A percentile compares a stretch with the other conserved stretches of the same genome.
Conservation (phyloP, 2,329 filamentous ascomycete species). For the Neonectria magnoliae region DNA sequence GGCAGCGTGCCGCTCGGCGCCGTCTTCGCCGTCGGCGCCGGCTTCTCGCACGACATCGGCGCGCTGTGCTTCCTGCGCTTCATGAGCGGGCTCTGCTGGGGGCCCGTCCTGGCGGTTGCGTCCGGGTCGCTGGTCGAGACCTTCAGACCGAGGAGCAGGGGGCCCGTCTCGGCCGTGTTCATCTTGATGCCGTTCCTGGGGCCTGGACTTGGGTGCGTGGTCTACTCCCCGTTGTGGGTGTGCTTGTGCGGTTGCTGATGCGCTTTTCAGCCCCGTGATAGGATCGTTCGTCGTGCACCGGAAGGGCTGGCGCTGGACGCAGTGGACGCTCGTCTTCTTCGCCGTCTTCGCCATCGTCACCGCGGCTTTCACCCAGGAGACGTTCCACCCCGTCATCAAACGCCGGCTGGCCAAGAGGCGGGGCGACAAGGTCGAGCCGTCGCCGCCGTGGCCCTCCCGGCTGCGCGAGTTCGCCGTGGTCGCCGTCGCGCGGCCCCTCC, state of each 20-base stretch:
- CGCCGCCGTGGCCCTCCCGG: constrained; percentile 37
- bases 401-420: constrained; percentile 51
- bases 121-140: constrained; percentile 62
- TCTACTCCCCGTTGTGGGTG: accelerated
- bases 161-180: constrained; percentile 55
- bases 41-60: constrained; percentile 60
- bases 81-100: constrained; percentile 62
- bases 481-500: constrained; percentile 60
- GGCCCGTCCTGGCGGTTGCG: constrained; percentile 60
- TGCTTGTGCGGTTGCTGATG: constrained; percentile 17
- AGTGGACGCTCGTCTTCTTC: constrained; percentile 62
- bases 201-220: constrained; percentile 59
- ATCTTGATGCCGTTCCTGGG: constrained; percentile 64
- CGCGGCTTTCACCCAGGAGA: constrained; percentile 60
- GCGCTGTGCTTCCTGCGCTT: constrained; percentile 65
- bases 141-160: constrained; percentile 54
- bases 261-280: constrained; percentile 54
- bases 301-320: constrained; percentile 64
- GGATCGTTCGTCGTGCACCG: constrained; percentile 58
- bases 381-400: constrained; percentile 63
- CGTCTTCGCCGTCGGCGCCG: constrained; percentile 66
- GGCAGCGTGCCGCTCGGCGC: constrained; percentile 57
- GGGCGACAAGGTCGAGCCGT: constrained; percentile 40
- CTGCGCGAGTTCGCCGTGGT: constrained; percentile 51
- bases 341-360: constrained; percentile 49